Evolutionary conservation across 768 basidiomycete genomes (phyloP), one percentile per base, ranked within the genome.

Genomic region (Termitomyces bulborhizus): DNA sequence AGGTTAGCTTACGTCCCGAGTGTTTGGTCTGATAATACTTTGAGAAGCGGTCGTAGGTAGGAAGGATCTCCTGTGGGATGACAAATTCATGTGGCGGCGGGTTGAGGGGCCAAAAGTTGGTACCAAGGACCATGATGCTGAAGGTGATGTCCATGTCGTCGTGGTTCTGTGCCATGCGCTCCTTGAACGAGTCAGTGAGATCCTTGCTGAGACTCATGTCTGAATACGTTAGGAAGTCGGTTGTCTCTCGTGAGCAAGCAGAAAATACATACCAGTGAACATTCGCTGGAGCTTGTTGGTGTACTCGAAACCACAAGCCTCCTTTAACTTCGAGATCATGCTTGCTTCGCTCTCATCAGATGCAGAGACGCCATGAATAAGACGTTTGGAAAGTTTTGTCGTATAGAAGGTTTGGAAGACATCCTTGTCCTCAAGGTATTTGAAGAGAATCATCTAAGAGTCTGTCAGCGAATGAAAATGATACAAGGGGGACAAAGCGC

Each of bases 361-460:
- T 3, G 94, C 93, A 11, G 94, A 98, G 26, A 91, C 85, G 24
- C 85, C 85, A 59, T 92, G 87, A 60, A 99, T 95, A 41, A 99
- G 84, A 59, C 97, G 93, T 68, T 93, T 92, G 48, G 93, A 94
- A 32, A 99, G 76, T 72, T 95, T 96, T 61, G 93, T 97, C 29
- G 90, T 91, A 76, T 99, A 99, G 80, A 97, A 99, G 16, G 90
- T 92, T 69, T 98, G 95, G 87, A 98, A 99, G 15, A 98, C 94
- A 62, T 99, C 97, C 77, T 98, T 98, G 76, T 99, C 96, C 69
- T 97, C 94, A 62, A 99, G 87, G 69, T 98, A 98, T 71, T 96
- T 96, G 88, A 99, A 99, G 51, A 98, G 76, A 31, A 95, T 79
- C 97, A 99, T 98, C 97, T 99, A 65, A 2, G 59, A 37, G 13